Conservation (phyloP, 163 green algal genomes). For the Coccomyxa subellipsoidea region DNA sequence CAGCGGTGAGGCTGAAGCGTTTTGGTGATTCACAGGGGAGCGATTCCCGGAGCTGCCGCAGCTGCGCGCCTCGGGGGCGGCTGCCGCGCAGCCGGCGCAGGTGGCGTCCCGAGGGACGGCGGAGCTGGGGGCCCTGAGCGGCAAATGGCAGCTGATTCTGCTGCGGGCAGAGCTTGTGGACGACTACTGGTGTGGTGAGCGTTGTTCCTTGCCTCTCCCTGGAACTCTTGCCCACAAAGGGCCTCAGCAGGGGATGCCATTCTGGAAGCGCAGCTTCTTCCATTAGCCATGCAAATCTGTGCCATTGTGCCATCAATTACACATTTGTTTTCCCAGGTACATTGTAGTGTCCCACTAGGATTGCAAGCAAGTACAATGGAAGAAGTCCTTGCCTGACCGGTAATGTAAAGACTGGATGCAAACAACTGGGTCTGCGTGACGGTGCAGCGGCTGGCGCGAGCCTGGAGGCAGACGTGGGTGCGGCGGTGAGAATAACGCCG, state of each 20-base stretch:
- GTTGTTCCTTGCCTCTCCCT: neutral
- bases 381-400: too few species aligned
- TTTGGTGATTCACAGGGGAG: neutral
- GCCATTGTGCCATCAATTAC: too few species aligned
- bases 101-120: neutral
- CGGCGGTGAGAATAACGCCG: neutral
- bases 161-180: conserved; percentile 5
- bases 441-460: neutral
- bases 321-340: too few species aligned
- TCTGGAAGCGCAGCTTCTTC: too few species aligned
- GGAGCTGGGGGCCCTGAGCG: neutral
- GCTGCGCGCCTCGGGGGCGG: neutral
- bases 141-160: neutral
- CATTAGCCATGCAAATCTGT: too few species aligned
- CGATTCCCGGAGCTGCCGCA: neutral
- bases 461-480: neutral
- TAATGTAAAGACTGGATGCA: too few species aligned
- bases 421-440: too few species aligned
- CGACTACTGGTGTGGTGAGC: neutral
- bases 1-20: neutral
- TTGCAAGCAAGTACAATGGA: too few species aligned
- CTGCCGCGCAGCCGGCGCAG: neutral
- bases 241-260: neutral
- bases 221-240: neutral
- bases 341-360: too few species aligned